Base-by-base conservation (phyloP, 2,329 filamentous ascomycete genomes). In the Neocucurbitaria cava region DNA sequence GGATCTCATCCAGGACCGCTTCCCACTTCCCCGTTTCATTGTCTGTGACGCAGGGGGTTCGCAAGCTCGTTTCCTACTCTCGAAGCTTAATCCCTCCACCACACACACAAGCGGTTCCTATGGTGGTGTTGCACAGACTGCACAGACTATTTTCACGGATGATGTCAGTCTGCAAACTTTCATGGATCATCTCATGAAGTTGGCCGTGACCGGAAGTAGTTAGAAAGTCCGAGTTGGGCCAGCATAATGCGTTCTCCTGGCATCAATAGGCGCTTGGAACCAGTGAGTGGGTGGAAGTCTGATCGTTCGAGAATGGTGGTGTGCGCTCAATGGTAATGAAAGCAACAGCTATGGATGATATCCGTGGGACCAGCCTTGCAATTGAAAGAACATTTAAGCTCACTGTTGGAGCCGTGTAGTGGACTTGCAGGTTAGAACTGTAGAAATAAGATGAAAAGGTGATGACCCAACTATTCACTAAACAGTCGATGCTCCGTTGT, bases 151-250 rank as follows among this genome's bases (percentile, higher is more conserved):
- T 69, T 99, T 99, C 80, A 99, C 95, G 0, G 95, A 99, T 71
- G 95, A 99, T 76, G 95, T 99, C 49, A 97, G 92, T 49, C 81
- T 99, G 73, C 94, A 98, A 78, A 98, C 94, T 1, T 99, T 99
- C 75, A 99, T 99, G 95, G 95, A 99, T 71, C 93, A 98, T 79
- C 82, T 99, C 75, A 99, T 99, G 95, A 99, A 99, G 91, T 61
- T 76, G 52, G 73, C 73, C 13, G 73, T 76, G 5, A 72, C 71
- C 8, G 73, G 73, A 17, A 75, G 72, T 23, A 63, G 72, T 46
- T 75, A 65, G 48, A 52, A 13, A 15, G 11, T 4, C 9, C 3
- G 10, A 23, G n/a, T 35, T 15, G n/a, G 17, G n/a, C 23, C 2
- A 40, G 10, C 21, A 17, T 3, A 24, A 5, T 15, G 9, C n/a